Base-by-base conservation (phyloP, 2,329 filamentous ascomycete genomes). In the Aspergillus sp. region DNA sequence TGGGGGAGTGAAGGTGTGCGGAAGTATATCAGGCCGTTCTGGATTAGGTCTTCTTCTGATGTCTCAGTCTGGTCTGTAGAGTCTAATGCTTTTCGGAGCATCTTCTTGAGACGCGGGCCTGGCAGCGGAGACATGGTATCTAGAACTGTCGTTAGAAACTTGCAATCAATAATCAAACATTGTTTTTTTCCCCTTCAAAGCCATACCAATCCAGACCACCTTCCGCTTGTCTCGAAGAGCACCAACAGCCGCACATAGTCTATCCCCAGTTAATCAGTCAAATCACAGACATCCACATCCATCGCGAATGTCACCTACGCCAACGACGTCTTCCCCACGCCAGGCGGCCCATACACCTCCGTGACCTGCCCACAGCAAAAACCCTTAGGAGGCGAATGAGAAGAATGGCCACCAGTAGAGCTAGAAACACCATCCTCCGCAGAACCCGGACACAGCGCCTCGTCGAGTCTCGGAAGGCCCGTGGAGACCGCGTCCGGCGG, bases 341-440 rank as follows among this genome's bases (percentile, higher is more conserved):
- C 90, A 6, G 88, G 85, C 7, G 90, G 88, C 0, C 91, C 91
- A 78, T 87, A 94, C 43, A 95, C 71, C 66, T 97, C 91, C 3
- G 86, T 86, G 38, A 95, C 76, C 63, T 88, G 86, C 9, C 89
- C 88, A 47, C 82, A 80, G 50, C 77, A 77, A 42, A 94, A 73
- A 3, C 88, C 89, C 12, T 77, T 75, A 43, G 34, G 28, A 53
- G 19, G 19, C 19, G 19, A 19, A 19, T 19, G 19, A 19, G 19
- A 19, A 19, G 19, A 19, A 19, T 19, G 19, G 2, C 19, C 19
- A 19, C 54, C 32, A 45, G 45, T 7, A 35, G 47, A 34, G 19
- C 29, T 30, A 8, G 43, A 35, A 36, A 48, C 26, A 19, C 46
- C 51, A 29, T 51, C 52, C 43, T 59, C 55, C 7, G 53, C 40